phyloP scores from a whole-genome alignment of 192 early-diverging fungal genomes.

The Coemansia sp. region DNA sequence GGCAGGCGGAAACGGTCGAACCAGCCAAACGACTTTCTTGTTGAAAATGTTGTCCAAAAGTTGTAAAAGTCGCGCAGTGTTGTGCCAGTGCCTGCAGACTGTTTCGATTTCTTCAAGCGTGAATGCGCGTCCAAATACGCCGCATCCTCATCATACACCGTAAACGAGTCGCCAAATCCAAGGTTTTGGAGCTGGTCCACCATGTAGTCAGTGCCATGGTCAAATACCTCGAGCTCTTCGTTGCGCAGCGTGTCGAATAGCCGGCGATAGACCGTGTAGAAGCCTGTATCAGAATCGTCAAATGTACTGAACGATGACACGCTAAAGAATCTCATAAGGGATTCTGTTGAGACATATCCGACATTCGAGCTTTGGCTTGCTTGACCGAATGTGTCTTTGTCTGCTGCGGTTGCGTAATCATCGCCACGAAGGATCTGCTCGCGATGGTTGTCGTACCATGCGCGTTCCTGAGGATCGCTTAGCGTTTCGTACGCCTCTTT shows the following conservation, averaged over 20 bases:
- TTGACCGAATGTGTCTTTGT: constrained; percentile 41
- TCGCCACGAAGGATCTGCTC: constrained; percentile 89
- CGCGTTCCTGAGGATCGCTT: constrained; percentile 90
- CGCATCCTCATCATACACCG: constrained; percentile 65
- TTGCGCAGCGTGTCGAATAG: constrained; percentile 78
- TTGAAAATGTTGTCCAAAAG: constrained; percentile 80
- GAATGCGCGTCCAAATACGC: constrained; percentile 23
- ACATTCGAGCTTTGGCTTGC: constrained; percentile 53
- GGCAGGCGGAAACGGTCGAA: constrained; percentile 82
- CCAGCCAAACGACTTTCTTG: constrained; percentile 92
- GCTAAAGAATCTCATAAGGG: constrained; percentile 84
- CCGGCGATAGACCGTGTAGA: constrained; percentile 77
- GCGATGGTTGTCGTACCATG: constrained; percentile 94
- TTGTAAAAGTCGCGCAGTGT: constrained; percentile 74
- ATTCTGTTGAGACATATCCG: constrained; percentile 31
- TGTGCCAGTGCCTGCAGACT: constrained; percentile 17
- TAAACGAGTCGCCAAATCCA: constrained; percentile 73
- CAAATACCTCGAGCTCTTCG: constrained; percentile 67
- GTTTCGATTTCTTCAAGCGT: constrained; percentile 6
- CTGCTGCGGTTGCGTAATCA: constrained; percentile 32
- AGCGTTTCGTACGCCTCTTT: constrained; percentile 94
- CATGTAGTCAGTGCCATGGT: constrained; percentile 21
- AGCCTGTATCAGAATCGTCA: constrained; percentile 70
- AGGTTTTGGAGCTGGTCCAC: constrained; percentile 39
- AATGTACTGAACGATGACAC: constrained; percentile 72